Base-by-base conservation (phyloP, 169 alveolate species). In the Plasmodium fragile region DNA sequence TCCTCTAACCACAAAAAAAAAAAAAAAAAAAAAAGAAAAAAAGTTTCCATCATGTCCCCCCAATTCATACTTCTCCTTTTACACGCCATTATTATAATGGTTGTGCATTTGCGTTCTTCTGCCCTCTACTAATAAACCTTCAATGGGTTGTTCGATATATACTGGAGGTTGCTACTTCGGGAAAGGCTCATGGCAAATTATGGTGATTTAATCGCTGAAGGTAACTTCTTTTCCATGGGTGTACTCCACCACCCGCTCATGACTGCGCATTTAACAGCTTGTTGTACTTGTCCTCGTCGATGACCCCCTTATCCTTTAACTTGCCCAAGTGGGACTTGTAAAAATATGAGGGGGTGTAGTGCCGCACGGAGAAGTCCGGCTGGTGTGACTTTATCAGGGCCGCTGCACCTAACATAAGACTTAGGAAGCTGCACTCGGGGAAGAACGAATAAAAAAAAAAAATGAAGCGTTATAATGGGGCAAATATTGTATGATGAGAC, bases 271-370 rank as follows among this genome's bases (percentile, higher is more conserved):
- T 78, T 75, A 89, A 41, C 39, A 34, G 34, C 70, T 89, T 89
- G 49, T 49, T 65, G 39, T 89, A 89, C 45, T 89, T 77, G 41
- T 78, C 82, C 25, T 89, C 94, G 45, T 89, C 90, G 5, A 89
- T 79, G 39, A 59, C 45, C 32, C 90, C 90, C 22, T 89, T 79
- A 78, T 30, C 72, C 53, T 89, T 89, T 41, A 89, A 80, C 25
- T 79, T 89, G 18, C 71, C 43, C 39, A 89, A 89, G 32, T 79
- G 94, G 34, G 16, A 34, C 71, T 89, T 89, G 75, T 89, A 89
- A 89, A 89, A 89, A 55, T 43, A 89, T 10, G 94, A 89, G 4
- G 94, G 94, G 11, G 34, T 59, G 30, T 78, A 59, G 34, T 80
- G 53, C 22, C 89, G 79, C 45, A 43, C 59, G 69, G 30, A 78